These are phyloP conservation scores for Lablab purpureus DNA, from an alignment of 306 rosid species.

Conservation along the genomic window DNA sequence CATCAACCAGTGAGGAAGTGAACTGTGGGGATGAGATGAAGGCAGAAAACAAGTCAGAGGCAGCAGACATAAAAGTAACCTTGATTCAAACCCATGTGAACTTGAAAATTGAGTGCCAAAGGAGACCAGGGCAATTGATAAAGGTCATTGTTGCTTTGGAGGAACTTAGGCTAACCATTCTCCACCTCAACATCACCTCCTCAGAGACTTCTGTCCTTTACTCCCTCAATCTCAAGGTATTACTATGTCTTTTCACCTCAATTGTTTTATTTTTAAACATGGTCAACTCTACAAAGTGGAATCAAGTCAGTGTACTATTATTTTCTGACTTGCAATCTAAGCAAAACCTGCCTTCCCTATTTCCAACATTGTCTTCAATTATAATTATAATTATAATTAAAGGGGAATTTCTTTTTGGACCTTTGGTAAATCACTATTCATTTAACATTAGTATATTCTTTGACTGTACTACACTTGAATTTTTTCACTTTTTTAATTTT, in stretches of 20 bases:
- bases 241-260: slow-evolving; percentile 41
- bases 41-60: slow-evolving; percentile 76
- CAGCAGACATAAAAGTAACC: slow-evolving; percentile 72
- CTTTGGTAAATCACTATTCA: not conserved
- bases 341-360: slow-evolving; percentile 52
- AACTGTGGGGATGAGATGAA: slow-evolving; percentile 55
- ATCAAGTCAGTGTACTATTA: slow-evolving; percentile 56
- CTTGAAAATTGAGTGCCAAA: slow-evolving; percentile 77
- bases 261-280: not conserved
- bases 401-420: not conserved
- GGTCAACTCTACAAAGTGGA: slow-evolving; percentile 62
- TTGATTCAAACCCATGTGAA: slow-evolving; percentile 93
- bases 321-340: slow-evolving; percentile 60
- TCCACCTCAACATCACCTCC: slow-evolving; percentile 90
- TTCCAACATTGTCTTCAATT: slow-evolving; percentile 38
- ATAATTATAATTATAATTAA: not conserved
- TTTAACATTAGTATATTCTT: slow-evolving; percentile 22
- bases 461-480: not conserved
- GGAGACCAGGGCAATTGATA: slow-evolving; percentile 70
- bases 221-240: slow-evolving; percentile 97
- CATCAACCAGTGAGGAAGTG: slow-evolving; percentile 43
- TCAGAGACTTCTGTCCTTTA: slow-evolving; percentile 67
- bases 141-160: slow-evolving; percentile 82
- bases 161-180: slow-evolving; percentile 74
- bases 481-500: not conserved